Evolutionary conservation across 345 rosid genomes (phyloP).

Genomic region (Lepidium didymum): DNA sequence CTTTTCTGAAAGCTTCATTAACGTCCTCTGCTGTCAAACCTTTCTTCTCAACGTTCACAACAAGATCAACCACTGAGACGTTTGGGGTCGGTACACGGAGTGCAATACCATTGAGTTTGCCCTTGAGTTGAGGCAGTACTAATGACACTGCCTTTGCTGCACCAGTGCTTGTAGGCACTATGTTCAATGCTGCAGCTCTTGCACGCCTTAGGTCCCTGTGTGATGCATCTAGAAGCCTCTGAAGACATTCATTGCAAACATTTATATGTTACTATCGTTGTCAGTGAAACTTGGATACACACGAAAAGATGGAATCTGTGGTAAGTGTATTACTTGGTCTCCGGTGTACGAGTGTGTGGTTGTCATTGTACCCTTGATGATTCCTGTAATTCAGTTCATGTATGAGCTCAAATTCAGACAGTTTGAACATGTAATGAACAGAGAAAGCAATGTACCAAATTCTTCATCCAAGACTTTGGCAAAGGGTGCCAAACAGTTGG

Average conservation of each 20-base stretch:
- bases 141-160: conserved; percentile 98
- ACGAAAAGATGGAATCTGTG: background rate
- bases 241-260: conserved; percentile 20
- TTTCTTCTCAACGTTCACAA: conserved; percentile 75
- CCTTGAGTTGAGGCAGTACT: conserved; percentile 92
- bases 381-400: conserved; percentile 44
- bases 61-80: conserved; percentile 92
- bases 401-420: background rate
- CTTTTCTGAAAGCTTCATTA: conserved; percentile 86
- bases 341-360: conserved; percentile 99
- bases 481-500: conserved; percentile 93
- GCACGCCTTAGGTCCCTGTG: conserved; percentile 98
- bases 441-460: conserved; percentile 47
- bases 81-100: conserved; percentile 99
- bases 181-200: conserved; percentile 94
- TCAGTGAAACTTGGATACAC: background rate
- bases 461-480: conserved; percentile 88
- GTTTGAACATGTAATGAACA: background rate
- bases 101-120: conserved; percentile 96
- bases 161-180: conserved; percentile 97
- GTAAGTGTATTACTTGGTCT: conserved; percentile 60
- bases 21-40: conserved; percentile 84
- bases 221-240: conserved; percentile 97
- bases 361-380: conserved; percentile 98
- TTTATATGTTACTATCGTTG: background rate